These are phyloP conservation scores for Fomitopsis pinicola DNA, from an alignment of 1,284 basidiomycete species.

Conservation along the genomic window DNA sequence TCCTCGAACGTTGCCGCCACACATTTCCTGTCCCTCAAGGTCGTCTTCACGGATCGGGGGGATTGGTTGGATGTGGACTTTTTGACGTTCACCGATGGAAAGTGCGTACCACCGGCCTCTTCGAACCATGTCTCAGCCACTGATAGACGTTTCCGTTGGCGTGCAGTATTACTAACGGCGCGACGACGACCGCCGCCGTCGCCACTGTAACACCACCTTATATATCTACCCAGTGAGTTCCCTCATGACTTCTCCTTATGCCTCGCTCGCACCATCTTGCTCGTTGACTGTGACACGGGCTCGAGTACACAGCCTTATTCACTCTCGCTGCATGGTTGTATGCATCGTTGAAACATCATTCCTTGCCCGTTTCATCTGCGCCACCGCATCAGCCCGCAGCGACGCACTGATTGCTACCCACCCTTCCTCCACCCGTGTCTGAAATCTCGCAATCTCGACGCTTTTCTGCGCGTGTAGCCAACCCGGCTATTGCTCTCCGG, in stretches of 20 bases:
- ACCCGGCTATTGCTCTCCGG: too few relatives aligned
- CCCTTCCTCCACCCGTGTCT: too few relatives aligned
- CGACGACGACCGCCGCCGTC: conserved; percentile 3
- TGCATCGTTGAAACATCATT: too few relatives aligned
- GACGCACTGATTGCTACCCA: too few relatives aligned
- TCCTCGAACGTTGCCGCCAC: neutral
- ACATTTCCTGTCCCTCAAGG: conserved; percentile 20
- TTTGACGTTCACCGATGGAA: conserved; percentile 20
- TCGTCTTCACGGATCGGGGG: conserved; percentile 10
- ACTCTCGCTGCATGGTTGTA: too few relatives aligned
- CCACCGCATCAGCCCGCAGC: too few relatives aligned
- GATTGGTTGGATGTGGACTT: conserved; percentile 28
- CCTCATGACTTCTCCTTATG: neutral
- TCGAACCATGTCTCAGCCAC: neutral
- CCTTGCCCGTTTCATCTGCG: too few relatives aligned
- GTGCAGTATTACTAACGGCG: neutral
- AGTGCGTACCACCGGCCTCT: conserved; percentile 8
- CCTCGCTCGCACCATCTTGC: neutral
- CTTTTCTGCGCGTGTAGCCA: neutral
- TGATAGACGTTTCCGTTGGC: neutral
- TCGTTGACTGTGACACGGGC: too few relatives aligned
- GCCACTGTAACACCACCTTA: conserved; percentile 14
- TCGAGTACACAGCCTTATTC: too few relatives aligned
- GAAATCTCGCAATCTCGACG: neutral
- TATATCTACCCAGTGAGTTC: conserved; percentile 8